Evolutionary conservation across 345 rosid genomes (phyloP).

Genomic region (Isatis tinctoria): DNA sequence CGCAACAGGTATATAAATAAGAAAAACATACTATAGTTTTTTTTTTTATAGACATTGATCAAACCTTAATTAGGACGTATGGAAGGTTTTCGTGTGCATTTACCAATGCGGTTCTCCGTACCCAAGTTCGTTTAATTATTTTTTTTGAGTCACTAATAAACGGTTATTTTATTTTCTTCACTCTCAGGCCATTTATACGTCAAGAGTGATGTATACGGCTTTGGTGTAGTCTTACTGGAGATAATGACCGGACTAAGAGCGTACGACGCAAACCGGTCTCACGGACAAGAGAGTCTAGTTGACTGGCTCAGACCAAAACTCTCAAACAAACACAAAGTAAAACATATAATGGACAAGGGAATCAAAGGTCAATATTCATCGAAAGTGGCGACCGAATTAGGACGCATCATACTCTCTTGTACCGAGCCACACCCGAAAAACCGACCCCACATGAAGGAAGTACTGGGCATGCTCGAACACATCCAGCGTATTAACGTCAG

Average conservation of each 20-base stretch:
- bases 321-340: constrained; percentile 37
- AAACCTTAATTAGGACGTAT: background rate
- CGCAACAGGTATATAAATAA: constrained; percentile 47
- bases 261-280: constrained; percentile 44
- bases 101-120: too few relatives aligned
- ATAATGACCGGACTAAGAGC: constrained; percentile 59
- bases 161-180: background rate
- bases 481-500: constrained; percentile 7
- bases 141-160: background rate
- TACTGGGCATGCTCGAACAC: constrained; percentile 33
- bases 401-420: constrained; percentile 41
- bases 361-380: constrained; percentile 47
- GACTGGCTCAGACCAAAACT: constrained; percentile 55
- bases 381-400: constrained; percentile 40
- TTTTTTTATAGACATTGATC: background rate
- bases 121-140: too few relatives aligned
- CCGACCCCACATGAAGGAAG: constrained; percentile 67
- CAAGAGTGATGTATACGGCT: constrained; percentile 71
- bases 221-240: constrained; percentile 72
- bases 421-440: constrained; percentile 46
- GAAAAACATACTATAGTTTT: background rate
- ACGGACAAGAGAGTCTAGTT: constrained; percentile 40
- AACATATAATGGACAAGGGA: constrained; percentile 57
- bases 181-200: constrained; percentile 68
- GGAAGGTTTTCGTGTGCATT: too few relatives aligned